phyloP scores from a whole-genome alignment of 106 monocot genomes.

The Xerophyta viscosa region DNA sequence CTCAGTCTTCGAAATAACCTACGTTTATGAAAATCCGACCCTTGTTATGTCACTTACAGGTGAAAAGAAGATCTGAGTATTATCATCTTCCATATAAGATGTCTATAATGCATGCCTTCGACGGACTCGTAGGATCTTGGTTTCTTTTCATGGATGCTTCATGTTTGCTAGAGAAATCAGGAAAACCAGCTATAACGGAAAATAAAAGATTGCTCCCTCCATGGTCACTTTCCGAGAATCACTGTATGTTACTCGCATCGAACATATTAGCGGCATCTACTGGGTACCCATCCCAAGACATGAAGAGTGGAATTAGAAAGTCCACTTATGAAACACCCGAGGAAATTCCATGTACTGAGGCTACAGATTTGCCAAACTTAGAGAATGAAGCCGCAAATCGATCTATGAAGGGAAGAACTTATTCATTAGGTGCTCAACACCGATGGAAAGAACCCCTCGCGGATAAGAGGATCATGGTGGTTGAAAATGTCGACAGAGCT shows the following conservation, averaged over 20 bases:
- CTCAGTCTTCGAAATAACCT: too few species aligned
- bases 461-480: background rate
- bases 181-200: background rate
- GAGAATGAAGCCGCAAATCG: too few species aligned
- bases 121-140: conserved; percentile 15
- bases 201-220: background rate
- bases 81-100: conserved; percentile 37
- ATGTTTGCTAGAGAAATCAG: background rate
- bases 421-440: background rate
- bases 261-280: too few species aligned
- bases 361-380: too few species aligned
- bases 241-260: too few species aligned
- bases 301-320: too few species aligned
- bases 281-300: too few species aligned
- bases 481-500: background rate
- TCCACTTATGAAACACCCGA: background rate
- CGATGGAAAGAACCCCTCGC: background rate
- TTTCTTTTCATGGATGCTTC: conserved; percentile 22
- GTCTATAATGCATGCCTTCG: conserved; percentile 21
- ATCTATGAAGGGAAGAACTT: too few species aligned
- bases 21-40: too few species aligned
- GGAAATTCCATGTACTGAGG: background rate
- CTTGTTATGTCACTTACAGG: conserved; percentile 12
- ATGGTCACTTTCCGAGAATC: too few species aligned
- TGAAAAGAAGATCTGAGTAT: conserved; percentile 22